Percentiles rank a stretch among this genome's conserved stretches.
phyloP scores from a whole-genome alignment of 2,329 filamentous ascomycete species.

The Samsoniella hepiali region DNA sequence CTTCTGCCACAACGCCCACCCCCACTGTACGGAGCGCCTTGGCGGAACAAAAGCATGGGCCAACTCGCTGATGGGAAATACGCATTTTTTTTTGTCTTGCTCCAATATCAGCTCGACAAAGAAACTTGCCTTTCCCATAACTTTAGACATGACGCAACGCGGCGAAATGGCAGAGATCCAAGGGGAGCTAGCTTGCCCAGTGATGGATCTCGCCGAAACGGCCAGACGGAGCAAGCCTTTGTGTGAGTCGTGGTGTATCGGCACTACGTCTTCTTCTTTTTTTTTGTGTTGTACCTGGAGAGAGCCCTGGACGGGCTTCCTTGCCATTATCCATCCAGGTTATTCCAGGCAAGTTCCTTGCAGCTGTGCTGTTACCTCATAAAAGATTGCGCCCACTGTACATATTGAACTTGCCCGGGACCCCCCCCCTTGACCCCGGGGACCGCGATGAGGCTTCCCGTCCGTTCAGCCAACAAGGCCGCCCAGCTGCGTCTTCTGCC shows the following conservation, averaged over 20 bases:
- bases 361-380: too few species aligned
- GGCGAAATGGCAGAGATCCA: background rate
- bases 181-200: background rate
- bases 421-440: too few species aligned
- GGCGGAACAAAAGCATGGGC: constrained; percentile 1
- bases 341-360: too few species aligned
- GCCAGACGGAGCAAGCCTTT: background rate
- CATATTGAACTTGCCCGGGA: too few species aligned
- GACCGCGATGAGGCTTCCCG: too few species aligned
- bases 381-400: too few species aligned
- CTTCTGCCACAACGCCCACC: background rate
- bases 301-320: too few species aligned
- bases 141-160: background rate
- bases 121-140: constrained; percentile 16
- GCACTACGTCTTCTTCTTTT: too few species aligned
- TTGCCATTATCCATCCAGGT: too few species aligned
- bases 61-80: background rate
- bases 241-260: background rate
- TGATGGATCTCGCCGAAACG: background rate
- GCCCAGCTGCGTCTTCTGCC: background rate
- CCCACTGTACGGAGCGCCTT: constrained; percentile 4
- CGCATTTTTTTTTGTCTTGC: background rate
- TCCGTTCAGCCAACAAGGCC: background rate
- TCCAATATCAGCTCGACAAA: background rate
- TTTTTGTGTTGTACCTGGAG: too few species aligned